These are phyloP conservation scores for Cutaneotrichosporon sp. DNA, from an alignment of 1,284 basidiomycete species.

Conservation along the genomic window DNA sequence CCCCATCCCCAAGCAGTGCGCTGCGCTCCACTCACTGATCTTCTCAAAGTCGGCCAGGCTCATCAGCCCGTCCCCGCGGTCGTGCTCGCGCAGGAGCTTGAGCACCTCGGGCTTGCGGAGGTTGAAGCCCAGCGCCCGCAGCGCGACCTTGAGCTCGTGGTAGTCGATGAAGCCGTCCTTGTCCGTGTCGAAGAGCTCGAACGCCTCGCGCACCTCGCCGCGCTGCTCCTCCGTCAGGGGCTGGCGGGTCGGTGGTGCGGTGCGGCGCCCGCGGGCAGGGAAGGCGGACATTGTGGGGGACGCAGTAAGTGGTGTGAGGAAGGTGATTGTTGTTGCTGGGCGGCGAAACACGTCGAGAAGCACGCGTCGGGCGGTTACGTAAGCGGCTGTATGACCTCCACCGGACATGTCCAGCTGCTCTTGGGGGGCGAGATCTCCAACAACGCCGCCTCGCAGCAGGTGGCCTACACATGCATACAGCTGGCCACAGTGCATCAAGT, in stretches of 20 bases:
- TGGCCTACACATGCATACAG: too few relatives aligned
- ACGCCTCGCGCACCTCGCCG: conserved; percentile 97
- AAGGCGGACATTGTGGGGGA: conserved; percentile 21
- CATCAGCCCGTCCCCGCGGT: conserved; percentile 90
- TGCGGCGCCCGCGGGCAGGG: conserved; percentile 13
- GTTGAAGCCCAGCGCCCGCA: conserved; percentile 97
- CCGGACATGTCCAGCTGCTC: not conserved
- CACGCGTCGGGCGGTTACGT: not conserved
- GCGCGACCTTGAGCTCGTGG: conserved; percentile 98
- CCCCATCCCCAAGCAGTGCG: not conserved
- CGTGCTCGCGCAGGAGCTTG: conserved; percentile 89
- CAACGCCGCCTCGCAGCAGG: too few relatives aligned
- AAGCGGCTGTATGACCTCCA: not conserved
- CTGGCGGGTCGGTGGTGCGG: conserved; percentile 55
- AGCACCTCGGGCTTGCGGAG: conserved; percentile 97
- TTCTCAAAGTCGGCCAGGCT: conserved; percentile 92
- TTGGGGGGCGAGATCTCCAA: too few relatives aligned
- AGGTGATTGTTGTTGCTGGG: not conserved
- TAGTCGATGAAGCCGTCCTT: conserved; percentile 97
- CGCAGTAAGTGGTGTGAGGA: not conserved
- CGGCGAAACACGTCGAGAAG: not conserved
- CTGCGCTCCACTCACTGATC: conserved; percentile 69
- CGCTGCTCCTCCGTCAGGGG: conserved; percentile 92
- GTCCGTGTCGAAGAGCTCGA: conserved; percentile 98
- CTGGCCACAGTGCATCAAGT: too few relatives aligned